Base-by-base conservation (phyloP, 2,329 filamentous ascomycete species). In the Venturia aucupariae region DNA sequence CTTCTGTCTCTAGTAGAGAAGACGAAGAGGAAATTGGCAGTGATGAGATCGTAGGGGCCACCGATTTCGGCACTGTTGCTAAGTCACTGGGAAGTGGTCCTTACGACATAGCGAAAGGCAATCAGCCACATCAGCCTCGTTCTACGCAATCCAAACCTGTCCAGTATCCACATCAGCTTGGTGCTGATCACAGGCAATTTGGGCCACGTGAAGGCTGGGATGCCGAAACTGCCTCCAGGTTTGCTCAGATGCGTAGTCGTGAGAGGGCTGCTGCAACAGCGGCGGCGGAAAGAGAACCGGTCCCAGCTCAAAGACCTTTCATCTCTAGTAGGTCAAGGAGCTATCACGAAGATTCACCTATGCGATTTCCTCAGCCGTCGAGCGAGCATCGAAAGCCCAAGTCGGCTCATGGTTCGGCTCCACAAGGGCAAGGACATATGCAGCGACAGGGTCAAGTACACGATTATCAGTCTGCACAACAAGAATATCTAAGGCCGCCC, bases 51-150 rank as follows among this genome's bases (percentile, higher is more conserved):
- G 70, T 67, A 27, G 62, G 32, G 38, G 69, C 75, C 17, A 71
- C 74, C 35, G 72, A 79, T 66, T 73, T 79, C 42, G 76, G 73
- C 19, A 77, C 75, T 2, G 76, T 78, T 6, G 75, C 75, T 4
- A 69, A 73, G 13, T 71, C 76, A 4, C 71, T 80, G 0, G 79
- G 79, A 27, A 67, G 70, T 24, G 77, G 75, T 13, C 76, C 78
- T 5, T 80, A 79, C 66, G 78, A 80, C 63, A 72, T 75, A 44
- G 75, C 78, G 8, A 41, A 39, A 38, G n/a, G 11, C 11, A 38
- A 13, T 22, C 30, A 41, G 19, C 32, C 46, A 59, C 46, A 39
- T 15, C 35, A n/a, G 48, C 46, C 51, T n/a, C 35, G 35, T 59
- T 38, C 32, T 41, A 38, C 32, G 24, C 15, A 3, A 2, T 22